Conservation (phyloP, 2,329 filamentous ascomycete species). For the Botrytis tulipae region DNA sequence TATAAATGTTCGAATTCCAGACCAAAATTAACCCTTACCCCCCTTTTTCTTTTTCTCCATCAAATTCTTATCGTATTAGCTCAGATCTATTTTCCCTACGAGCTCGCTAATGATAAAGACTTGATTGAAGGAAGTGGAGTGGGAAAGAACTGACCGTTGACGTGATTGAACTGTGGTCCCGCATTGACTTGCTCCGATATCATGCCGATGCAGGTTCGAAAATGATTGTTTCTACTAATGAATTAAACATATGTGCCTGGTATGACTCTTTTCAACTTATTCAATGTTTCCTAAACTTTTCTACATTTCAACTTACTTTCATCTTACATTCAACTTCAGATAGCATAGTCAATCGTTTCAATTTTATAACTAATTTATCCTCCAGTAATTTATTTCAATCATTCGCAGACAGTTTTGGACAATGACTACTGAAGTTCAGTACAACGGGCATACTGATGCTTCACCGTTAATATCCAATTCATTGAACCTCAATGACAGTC, state of each 20-base stretch:
- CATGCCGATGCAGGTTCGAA: slow-evolving; percentile 14
- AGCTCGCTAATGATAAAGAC: slow-evolving; percentile 7
- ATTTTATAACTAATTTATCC: slow-evolving; percentile 24
- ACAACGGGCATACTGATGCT: slow-evolving; percentile 27
- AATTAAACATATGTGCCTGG: not conserved
- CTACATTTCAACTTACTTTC: not conserved
- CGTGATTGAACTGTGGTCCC: slow-evolving; percentile 5
- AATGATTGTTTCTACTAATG: slow-evolving; percentile 15
- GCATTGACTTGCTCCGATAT: slow-evolving; percentile 17
- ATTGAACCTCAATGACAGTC: slow-evolving; percentile 38
- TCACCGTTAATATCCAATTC: slow-evolving; percentile 21
- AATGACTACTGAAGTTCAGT: slow-evolving; percentile 28
- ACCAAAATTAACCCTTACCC: not conserved
- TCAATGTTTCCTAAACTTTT: not conserved
- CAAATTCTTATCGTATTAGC: slow-evolving; percentile 14
- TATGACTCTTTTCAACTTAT: slow-evolving; percentile 18
- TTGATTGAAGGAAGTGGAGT: not conserved
- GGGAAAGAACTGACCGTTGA: not conserved
- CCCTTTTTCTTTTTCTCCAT: slow-evolving; percentile 5
- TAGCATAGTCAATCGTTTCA: slow-evolving; percentile 5
- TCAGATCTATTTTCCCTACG: not conserved
- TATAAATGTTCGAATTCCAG: not conserved
- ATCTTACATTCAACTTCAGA: not conserved
- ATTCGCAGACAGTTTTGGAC: slow-evolving; percentile 18
- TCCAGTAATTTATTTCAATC: slow-evolving; percentile 13